Base-by-base conservation (phyloP, 192 early-diverging fungal genomes). In the Coemansia sp. region DNA sequence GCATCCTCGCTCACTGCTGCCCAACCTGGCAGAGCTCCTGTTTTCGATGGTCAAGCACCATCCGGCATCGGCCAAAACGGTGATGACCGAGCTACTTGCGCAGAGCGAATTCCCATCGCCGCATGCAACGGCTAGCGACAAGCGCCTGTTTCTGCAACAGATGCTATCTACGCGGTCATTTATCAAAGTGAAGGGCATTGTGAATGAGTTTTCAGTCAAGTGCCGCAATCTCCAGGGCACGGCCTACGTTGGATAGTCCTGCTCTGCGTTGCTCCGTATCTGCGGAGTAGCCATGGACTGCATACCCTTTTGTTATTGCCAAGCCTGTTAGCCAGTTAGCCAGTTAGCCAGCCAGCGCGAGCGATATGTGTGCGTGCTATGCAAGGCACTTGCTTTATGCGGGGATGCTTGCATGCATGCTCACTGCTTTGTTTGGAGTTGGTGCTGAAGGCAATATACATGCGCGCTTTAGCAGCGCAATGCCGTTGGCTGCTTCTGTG, bases 1-100 rank as follows among this genome's bases (percentile, higher is more conserved):
- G 36, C 72, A 69, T 19, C 78, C 78, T 11, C 72, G 78, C 22
- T 81, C 78, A 51, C 69, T 74, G 59, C 62, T 81, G 58, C 69
- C 78, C 14, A 65, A 60, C 11, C 53, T 81, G 42, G 27, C 72
- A 3, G 78, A 81, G 65, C 78, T 81, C 18, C 45, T 81, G 62
- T 75, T 69, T 61, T 65, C 78, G 11, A 71, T 81, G 65, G 60
- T 64, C 34, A 67, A 58, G 46, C 35, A 81, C 59, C 72, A 81
- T 54, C 69, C 63, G 0, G 32, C 18, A 7, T 24, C 60, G 6
- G 45, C 29, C 32, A 54, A 58, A 22, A 30, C 22, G 36, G 66
- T 64, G 64, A 63, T 75, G 55, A 28, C 61, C 0, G 69, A 72
- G 55, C 52, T 71, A 19, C 56, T 81, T n/a, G 61, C 59, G 1